Evolutionary conservation across 441 rosid species (phyloP).

Genomic region (Populus hybrid): DNA sequence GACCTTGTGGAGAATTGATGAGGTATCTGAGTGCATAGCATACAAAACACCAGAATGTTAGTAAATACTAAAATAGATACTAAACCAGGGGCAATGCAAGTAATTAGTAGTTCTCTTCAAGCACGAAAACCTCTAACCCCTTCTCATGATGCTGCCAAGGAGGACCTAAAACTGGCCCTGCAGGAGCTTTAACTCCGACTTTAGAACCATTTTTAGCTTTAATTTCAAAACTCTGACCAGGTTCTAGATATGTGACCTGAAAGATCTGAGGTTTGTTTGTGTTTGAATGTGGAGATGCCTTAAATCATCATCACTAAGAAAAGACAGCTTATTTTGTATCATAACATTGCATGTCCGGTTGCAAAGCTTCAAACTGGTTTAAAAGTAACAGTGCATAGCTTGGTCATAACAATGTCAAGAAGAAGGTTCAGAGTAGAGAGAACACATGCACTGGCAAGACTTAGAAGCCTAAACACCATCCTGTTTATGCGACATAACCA

Average conservation of each 20-base stretch:
- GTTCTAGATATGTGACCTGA: constrained; percentile 80
- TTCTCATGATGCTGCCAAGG: constrained; percentile 99
- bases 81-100: not conserved
- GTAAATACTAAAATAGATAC: not conserved
- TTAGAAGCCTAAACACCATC: not conserved
- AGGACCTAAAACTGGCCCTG: constrained; percentile 93
- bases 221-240: constrained; percentile 59
- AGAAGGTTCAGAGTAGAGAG: not conserved
- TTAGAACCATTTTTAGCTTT: constrained; percentile 46
- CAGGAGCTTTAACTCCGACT: constrained; percentile 61
- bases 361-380: not conserved
- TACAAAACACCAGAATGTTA: not conserved
- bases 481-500: not conserved
- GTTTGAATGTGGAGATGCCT: constrained; percentile 11
- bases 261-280: constrained; percentile 17
- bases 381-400: not conserved
- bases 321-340: not conserved
- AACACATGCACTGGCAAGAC: not conserved
- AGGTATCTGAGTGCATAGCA: constrained; percentile 51
- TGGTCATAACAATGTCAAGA: not conserved
- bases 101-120: not conserved
- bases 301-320: not conserved
- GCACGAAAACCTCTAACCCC: constrained; percentile 42
- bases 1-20: constrained; percentile 50
- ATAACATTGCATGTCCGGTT: not conserved